Percentiles rank a stretch among this genome's conserved stretches.
Evolutionary conservation across 805 yeast species (phyloP).

Genomic region (Hanseniaspora jakobsenii): DNA sequence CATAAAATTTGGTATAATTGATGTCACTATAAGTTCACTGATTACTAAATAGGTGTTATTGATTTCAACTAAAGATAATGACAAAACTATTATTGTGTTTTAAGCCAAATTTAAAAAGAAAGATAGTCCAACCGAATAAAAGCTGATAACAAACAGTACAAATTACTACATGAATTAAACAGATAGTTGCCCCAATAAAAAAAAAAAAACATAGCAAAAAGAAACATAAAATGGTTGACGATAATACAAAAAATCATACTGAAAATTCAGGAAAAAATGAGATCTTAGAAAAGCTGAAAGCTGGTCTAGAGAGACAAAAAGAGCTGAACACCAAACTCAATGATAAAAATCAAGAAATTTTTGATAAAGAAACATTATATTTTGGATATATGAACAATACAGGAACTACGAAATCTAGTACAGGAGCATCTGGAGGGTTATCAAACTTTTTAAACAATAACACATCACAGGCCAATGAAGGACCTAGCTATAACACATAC

Average conservation of each 20-base stretch:
- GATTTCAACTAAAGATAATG: too few relatives aligned
- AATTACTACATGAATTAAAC: too few relatives aligned
- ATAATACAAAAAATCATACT: background rate
- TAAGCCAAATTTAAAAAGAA: too few relatives aligned
- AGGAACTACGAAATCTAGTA: background rate
- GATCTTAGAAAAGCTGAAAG: background rate
- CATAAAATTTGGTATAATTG: too few relatives aligned
- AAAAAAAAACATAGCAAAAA: too few relatives aligned
- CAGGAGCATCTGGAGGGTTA: constrained; percentile 4
- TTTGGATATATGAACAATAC: constrained; percentile 11
- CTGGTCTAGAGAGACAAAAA: background rate
- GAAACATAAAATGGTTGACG: too few relatives aligned
- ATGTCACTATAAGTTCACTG: too few relatives aligned
- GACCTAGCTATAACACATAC: constrained; percentile 13
- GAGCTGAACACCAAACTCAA: constrained; percentile 1
- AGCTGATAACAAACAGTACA: too few relatives aligned
- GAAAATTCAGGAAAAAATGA: background rate
- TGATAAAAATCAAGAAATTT: constrained; percentile 13
- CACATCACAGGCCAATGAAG: background rate
- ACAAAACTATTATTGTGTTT: too few relatives aligned
- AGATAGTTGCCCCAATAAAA: too few relatives aligned
- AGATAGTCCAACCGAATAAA: too few relatives aligned
- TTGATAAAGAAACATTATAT: constrained; percentile 14
- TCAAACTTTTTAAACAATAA: background rate
- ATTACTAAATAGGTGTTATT: too few relatives aligned